Percentiles rank a stretch among this genome's conserved stretches.
Evolutionary conservation across 75 land plant species (phyloP).

Genomic region (Cryptomeria japonica): DNA sequence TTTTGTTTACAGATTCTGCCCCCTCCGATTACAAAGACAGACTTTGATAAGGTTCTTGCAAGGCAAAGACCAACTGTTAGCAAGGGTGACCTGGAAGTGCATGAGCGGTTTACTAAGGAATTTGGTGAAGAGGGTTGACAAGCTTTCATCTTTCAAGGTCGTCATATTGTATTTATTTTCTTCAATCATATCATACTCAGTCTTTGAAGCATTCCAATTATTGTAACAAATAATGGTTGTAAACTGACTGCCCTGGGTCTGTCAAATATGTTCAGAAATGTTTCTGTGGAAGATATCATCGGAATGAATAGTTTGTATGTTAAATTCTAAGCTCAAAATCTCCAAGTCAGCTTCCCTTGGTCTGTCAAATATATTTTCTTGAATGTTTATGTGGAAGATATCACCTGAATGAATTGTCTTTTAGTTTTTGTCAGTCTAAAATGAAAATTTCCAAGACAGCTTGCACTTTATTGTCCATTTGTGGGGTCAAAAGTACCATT

Average conservation of each 20-base stretch:
- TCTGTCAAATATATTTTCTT: neutral
- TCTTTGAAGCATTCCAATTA: neutral
- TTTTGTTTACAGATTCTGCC: conserved; percentile 72
- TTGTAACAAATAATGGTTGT: conserved; percentile 3
- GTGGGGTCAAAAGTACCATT: neutral
- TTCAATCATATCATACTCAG: neutral
- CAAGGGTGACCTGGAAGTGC: conserved; percentile 86
- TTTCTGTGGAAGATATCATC: neutral
- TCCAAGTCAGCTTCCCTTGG: neutral
- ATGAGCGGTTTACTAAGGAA: conserved; percentile 74
- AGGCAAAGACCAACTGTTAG: conserved; percentile 97
- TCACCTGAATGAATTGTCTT: neutral
- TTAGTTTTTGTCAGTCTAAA: neutral
- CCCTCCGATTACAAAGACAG: conserved; percentile 79
- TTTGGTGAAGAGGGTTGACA: conserved; percentile 95
- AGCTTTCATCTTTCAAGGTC: neutral
- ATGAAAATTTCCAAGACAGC: neutral
- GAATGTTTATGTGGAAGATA: neutral
- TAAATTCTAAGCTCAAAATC: neutral
- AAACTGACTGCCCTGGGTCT: neutral
- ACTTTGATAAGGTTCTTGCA: conserved; percentile 94
- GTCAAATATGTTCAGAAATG: neutral
- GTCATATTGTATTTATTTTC: conserved; percentile 3
- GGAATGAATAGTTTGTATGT: neutral
- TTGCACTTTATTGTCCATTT: neutral